Conservation (phyloP, 2,329 filamentous ascomycete species). For the Apiospora phragmitis region DNA sequence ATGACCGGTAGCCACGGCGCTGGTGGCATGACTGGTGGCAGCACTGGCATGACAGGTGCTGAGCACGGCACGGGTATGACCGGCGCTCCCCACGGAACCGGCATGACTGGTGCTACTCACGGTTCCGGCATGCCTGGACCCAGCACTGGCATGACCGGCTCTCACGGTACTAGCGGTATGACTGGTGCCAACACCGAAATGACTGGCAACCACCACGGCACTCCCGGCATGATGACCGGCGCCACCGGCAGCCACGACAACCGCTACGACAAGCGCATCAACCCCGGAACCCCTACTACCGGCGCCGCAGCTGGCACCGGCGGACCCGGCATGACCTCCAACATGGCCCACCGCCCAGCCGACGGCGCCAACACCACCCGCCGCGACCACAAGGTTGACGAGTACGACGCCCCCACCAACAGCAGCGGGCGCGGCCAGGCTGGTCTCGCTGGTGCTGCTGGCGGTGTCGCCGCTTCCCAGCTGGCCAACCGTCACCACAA, state of each 20-base stretch:
- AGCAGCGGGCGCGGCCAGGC: conserved; percentile 15
- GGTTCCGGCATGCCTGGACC: not conserved
- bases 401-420: conserved; percentile 16
- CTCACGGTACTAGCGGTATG: no score
- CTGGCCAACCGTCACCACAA: conserved; percentile 14
- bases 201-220: not conserved
- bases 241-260: not conserved
- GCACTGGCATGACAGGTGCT: not conserved
- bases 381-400: conserved; percentile 15
- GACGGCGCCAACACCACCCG: conserved; percentile 11
- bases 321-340: conserved; percentile 6
- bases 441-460: conserved; percentile 12
- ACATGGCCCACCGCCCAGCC: not conserved
- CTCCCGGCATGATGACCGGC: no score
- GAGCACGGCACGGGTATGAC: not conserved
- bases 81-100: not conserved
- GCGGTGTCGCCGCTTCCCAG: conserved; percentile 18
- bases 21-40: not conserved
- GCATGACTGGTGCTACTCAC: not conserved
- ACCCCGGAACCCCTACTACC: conserved; percentile 16
- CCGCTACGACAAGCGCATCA: conserved; percentile 14
- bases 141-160: not conserved
- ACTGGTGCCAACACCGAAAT: not conserved
- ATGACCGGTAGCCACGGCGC: not conserved
- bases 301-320: conserved; percentile 10